Evolutionary conservation across 2,329 filamentous ascomycete genomes (phyloP), one percentile per base, ranked within the genome.

Genomic region (Sporothrix humicola): DNA sequence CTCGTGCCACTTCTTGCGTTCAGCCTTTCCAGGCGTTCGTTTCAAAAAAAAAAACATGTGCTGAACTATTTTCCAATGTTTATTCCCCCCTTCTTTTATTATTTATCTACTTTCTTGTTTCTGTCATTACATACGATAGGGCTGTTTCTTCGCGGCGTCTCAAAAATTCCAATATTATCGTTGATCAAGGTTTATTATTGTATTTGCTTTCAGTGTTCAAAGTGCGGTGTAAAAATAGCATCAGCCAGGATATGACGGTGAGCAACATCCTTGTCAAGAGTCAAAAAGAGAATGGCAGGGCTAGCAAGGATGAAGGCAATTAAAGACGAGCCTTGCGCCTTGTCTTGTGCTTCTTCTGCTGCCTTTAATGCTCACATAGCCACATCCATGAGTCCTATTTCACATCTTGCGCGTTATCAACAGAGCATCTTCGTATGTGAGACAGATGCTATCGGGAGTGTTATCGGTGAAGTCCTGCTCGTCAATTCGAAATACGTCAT

Each of bases 201-300:
- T 37, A 37, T 23, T 3, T 61, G 13, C 23, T 48, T 66, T 3
- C 1, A 12, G 3, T 48, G 31, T 37, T 37, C 4, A 37, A 37
- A 37, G 31, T 37, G 31, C 31, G 31, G 31, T 37, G 23, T 54
- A 54, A 54, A 69, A 54, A 69, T 69, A 54, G 48, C 66, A 56
- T 4, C 48, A 54, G 26, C 66, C 5, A 54, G 66, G 66, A 69
- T 69, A 68, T 52, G 26, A 61, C 26, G 13, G 15, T 68, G 65
- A 31, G 4, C 23, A 17, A 52, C 46, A 54, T 69, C 66, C 48
- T 54, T 54, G 66, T 69, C 46, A 52, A 44, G 26, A 20, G 48
- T 69, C 23, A 52, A 37, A 48, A 20, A 1, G 26, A 59, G 15
- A 59, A 13, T 8, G 4, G 20, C 42, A 66, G 42, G 61, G 42